Evolutionary conservation across 2,329 filamentous ascomycete species (phyloP), one percentile per base, ranked within the genome.

Genomic region (Cytospora mali): DNA sequence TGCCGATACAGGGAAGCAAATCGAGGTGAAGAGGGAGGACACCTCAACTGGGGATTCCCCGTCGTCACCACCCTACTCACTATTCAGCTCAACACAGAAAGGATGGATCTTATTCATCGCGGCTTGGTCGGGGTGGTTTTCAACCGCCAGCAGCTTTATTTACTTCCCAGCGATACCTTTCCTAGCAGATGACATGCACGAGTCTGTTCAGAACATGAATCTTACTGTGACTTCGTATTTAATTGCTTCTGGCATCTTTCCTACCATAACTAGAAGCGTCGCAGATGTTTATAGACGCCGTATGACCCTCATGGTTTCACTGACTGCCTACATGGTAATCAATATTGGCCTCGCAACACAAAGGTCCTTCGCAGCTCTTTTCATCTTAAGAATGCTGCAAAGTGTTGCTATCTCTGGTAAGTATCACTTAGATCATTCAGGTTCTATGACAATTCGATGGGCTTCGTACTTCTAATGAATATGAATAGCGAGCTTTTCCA

Each of bases 331-430:
- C 27, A 14, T 60, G 13, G 57, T 31, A 5, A 60, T 58, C 25
- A 66, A 66, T 46, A 27, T 66, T 23, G 61, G 57, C 10, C 58
- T 67, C 10, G 57, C 66, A 2, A 28, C 62, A 13, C 62, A 64
- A 29, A 54, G 51, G 4, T 52, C 55, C 13, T 67, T 62, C 33
- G 52, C 42, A 23, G 52, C 55, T 14, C 54, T 67, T 4, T 60
- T 67, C n/a, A 50, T 62, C 0, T 42, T 68, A 14, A 53, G 66
- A 16, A 65, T 66, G 62, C 16, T 68, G 3, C 67, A 68, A 52
- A 67, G 66, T 42, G 61, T 58, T 1, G 57, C 55, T 16, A 61
- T 61, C 10, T 64, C 56, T n/a, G 42, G 49, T 60, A 28, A 31
- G 18, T 6, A 35, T 21, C n/a, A 11, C n/a, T 11, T 23, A 27